Conservation (phyloP, 345 rosid species). For the Noccaea bulbosa region DNA sequence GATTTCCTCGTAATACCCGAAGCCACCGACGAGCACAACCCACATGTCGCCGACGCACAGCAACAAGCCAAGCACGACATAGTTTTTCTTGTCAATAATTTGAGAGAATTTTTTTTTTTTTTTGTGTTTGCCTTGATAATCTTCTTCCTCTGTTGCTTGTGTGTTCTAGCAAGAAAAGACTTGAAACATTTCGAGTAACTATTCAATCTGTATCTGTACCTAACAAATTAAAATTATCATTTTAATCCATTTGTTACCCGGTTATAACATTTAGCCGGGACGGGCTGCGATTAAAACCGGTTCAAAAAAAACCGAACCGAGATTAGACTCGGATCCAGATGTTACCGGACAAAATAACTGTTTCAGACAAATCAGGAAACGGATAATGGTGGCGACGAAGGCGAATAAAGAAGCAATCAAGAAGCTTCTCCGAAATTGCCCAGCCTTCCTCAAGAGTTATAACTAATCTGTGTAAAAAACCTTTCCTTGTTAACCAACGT, state of each 20-base stretch:
- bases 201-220: neutral
- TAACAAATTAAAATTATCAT: neutral
- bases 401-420: too few species aligned
- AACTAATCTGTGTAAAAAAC: too few species aligned
- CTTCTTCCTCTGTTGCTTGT: constrained; percentile 17
- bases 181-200: neutral
- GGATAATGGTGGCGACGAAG: too few species aligned
- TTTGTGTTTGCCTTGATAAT: neutral
- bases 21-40: constrained; percentile 87
- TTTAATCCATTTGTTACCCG: neutral
- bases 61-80: constrained; percentile 86
- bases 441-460: too few species aligned
- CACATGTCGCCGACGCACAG: constrained; percentile 82
- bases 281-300: too few species aligned
- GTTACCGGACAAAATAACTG: too few species aligned
- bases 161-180: neutral
- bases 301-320: too few species aligned
- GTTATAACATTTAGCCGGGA: too few species aligned
- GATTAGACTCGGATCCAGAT: too few species aligned
- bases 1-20: constrained; percentile 81
- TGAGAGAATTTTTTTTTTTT: neutral
- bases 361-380: too few species aligned
- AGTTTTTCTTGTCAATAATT: neutral
- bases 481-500: too few species aligned
- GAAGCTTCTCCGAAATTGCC: too few species aligned